A percentile compares a stretch with the other conserved stretches of the same genome.
Evolutionary conservation across 75 land plant genomes (phyloP).

Genomic region (Picea sitchensis): DNA sequence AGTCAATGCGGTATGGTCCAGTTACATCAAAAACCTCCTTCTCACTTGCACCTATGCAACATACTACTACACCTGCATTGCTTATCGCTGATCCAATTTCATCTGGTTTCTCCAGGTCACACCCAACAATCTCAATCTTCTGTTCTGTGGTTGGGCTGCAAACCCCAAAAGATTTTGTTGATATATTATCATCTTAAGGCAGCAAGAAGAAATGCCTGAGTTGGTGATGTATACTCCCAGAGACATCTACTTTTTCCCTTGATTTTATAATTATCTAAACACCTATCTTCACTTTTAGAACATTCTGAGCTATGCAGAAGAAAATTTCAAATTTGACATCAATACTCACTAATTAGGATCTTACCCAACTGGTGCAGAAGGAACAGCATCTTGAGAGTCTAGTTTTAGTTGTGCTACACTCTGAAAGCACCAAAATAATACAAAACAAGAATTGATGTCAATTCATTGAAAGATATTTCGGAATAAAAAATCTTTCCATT

Average conservation of each 20-base stretch:
- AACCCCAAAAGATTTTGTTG: slow-evolving; percentile 33
- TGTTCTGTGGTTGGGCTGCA: slow-evolving; percentile 63
- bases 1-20: slow-evolving; percentile 93
- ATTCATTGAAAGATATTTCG: background rate
- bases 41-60: slow-evolving; percentile 98
- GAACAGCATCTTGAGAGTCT: slow-evolving; percentile 14
- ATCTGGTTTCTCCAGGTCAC: slow-evolving; percentile 75
- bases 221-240: background rate
- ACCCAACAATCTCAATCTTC: slow-evolving; percentile 75
- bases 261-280: background rate
- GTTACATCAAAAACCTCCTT: slow-evolving; percentile 89
- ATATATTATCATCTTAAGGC: background rate
- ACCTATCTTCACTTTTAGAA: background rate
- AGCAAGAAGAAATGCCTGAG: slow-evolving; percentile 1
- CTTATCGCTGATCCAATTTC: slow-evolving; percentile 69
- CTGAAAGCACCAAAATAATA: slow-evolving; percentile 19
- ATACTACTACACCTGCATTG: slow-evolving; percentile 79
- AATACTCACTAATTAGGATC: background rate
- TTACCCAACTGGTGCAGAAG: background rate
- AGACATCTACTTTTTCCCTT: background rate
- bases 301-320: background rate
- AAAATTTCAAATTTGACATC: too few relatives aligned
- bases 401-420: slow-evolving; percentile 47
- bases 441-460: background rate
- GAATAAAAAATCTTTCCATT: background rate